These are phyloP conservation scores for Suillus sp. DNA, from an alignment of 768 basidiomycete genomes.

Conservation along the genomic window DNA sequence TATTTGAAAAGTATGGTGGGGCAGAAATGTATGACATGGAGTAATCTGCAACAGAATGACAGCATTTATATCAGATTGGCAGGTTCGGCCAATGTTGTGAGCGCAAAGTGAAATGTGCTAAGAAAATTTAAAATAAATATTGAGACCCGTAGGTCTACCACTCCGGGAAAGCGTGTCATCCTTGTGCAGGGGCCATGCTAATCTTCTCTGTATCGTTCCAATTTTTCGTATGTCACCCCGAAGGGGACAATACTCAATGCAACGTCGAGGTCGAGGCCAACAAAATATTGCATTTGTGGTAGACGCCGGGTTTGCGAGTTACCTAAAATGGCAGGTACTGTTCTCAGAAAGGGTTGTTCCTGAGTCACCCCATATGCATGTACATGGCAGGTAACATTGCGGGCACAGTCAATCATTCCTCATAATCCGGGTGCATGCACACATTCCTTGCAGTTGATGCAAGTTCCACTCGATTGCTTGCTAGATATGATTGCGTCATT, in stretches of 20 bases:
- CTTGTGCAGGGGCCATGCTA: slow-evolving; percentile 99
- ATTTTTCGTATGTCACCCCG: slow-evolving; percentile 97
- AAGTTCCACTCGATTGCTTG: not conserved
- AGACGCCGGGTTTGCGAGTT: not conserved
- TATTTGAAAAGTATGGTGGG: too few species aligned
- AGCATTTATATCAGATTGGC: too few species aligned
- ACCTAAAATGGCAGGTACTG: not conserved
- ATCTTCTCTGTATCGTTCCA: slow-evolving; percentile 99
- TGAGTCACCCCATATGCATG: too few species aligned
- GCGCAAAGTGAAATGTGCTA: too few species aligned
- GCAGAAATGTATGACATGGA: too few species aligned
- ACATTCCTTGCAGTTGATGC: not conserved
- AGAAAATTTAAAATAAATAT: slow-evolving; percentile 35
- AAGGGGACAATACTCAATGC: slow-evolving; percentile 58
- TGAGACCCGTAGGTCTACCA: slow-evolving; percentile 62
- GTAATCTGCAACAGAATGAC: too few species aligned
- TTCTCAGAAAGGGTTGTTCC: too few species aligned
- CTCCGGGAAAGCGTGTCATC: slow-evolving; percentile 99
- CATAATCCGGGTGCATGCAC: not conserved
- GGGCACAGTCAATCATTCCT: not conserved
- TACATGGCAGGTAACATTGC: not conserved
- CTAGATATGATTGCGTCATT: slow-evolving; percentile 3
- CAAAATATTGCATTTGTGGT: not conserved
- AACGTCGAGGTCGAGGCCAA: slow-evolving; percentile 5
- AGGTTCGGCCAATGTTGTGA: too few species aligned